Conservation (phyloP, 2,329 filamentous ascomycete genomes). For the Diaporthe citri region DNA sequence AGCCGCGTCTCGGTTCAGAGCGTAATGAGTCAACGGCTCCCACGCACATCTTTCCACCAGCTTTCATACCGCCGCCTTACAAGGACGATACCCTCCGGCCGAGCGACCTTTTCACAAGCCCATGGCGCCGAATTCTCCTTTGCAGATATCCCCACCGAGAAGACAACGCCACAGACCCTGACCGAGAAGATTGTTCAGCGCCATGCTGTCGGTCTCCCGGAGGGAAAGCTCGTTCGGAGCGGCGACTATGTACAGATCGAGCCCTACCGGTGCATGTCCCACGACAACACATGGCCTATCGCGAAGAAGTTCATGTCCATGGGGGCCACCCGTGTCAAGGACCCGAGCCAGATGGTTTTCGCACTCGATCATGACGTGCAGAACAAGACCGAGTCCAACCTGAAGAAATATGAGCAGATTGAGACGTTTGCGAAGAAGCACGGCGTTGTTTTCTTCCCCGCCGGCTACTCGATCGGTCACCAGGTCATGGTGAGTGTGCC, state of each 20-base stretch:
- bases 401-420: conserved; percentile 86
- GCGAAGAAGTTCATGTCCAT: conserved; percentile 85
- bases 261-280: conserved; percentile 84
- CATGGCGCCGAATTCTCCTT: conserved; percentile 17
- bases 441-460: conserved; percentile 81
- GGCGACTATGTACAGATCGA: conserved; percentile 88
- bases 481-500: conserved; percentile 78
- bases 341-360: conserved; percentile 82
- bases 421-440: conserved; percentile 85
- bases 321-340: conserved; percentile 79
- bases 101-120: conserved; percentile 15
- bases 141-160: conserved; percentile 15
- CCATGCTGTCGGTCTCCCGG: conserved; percentile 79
- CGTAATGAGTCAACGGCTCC: conserved; percentile 21
- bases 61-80: conserved; percentile 13
- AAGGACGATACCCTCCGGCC: conserved; percentile 9
- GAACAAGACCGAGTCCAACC: conserved; percentile 81
- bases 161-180: conserved; percentile 76
- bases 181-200: conserved; percentile 94
- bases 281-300: conserved; percentile 67
- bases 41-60: conserved; percentile 7
- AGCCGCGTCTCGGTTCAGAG: conserved; percentile 8
- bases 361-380: conserved; percentile 91
- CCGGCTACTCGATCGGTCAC: conserved; percentile 87
- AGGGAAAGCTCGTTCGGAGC: conserved; percentile 79